These are phyloP conservation scores for Aristolochia fimbriata DNA, from an alignment of 164 flowering plant species.

Conservation along the genomic window DNA sequence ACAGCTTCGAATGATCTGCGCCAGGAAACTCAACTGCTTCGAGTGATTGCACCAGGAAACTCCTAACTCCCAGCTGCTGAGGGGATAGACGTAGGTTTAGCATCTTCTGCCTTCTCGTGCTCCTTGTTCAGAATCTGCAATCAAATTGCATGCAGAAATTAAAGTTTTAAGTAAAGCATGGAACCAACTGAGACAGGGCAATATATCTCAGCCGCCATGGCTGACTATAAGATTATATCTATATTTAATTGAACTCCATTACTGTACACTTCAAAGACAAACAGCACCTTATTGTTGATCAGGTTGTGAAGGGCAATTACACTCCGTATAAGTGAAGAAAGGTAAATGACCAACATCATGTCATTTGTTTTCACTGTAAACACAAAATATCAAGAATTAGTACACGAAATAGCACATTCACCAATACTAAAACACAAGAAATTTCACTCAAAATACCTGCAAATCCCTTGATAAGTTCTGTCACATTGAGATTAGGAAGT, in stretches of 20 bases:
- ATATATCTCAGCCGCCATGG: too few relatives aligned
- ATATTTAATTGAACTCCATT: too few relatives aligned
- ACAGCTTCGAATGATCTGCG: too few relatives aligned
- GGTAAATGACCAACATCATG: constrained; percentile 95
- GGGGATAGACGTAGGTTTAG: constrained; percentile 59
- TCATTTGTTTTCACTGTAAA: constrained; percentile 91
- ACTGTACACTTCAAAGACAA: too few relatives aligned
- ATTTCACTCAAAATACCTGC: constrained; percentile 42
- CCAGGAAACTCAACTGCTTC: too few relatives aligned
- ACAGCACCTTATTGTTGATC: constrained; percentile 90
- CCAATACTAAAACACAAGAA: background rate
- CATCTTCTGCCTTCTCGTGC: constrained; percentile 88
- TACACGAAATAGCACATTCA: background rate
- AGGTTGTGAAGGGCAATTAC: constrained; percentile 95
- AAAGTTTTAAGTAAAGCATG: background rate
- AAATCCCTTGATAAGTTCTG: constrained; percentile 80
- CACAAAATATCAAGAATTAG: background rate
- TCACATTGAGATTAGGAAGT: constrained; percentile 85
- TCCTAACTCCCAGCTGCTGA: constrained; percentile 41
- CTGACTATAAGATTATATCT: too few relatives aligned
- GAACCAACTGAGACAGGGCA: background rate
- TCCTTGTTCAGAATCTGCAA: constrained; percentile 90
- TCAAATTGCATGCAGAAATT: background rate
- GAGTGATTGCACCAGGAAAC: too few relatives aligned
- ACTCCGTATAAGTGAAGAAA: constrained; percentile 91